Evolutionary conservation across 306 rosid genomes (phyloP).

Genomic region (Cucurbita maxima): DNA sequence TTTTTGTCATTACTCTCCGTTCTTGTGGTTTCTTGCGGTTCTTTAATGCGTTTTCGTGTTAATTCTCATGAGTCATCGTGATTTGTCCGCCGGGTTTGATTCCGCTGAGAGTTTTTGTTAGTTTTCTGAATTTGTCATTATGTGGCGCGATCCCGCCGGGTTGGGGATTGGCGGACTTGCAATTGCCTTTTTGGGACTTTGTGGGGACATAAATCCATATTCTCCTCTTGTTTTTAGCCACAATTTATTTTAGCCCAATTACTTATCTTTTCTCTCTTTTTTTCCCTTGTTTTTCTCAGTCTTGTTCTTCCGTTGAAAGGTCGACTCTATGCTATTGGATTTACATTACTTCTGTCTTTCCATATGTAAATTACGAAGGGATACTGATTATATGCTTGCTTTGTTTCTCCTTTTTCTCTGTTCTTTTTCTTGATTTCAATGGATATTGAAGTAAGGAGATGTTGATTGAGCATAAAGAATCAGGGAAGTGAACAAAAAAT

Average conservation of each 20-base stretch:
- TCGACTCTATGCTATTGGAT: background rate
- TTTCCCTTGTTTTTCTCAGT: background rate
- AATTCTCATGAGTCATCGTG: background rate
- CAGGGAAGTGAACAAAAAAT: background rate
- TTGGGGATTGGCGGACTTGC: background rate
- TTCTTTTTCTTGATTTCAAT: too few relatives aligned
- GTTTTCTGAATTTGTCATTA: background rate
- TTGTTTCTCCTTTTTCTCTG: background rate
- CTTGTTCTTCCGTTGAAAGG: background rate
- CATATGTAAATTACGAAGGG: background rate
- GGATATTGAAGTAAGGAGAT: background rate
- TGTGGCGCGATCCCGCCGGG: background rate
- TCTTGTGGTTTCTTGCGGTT: background rate
- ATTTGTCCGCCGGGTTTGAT: background rate
- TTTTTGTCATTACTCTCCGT: background rate
- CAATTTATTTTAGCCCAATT: too few relatives aligned
- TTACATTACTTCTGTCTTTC: background rate
- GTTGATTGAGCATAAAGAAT: background rate
- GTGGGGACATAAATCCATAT: background rate
- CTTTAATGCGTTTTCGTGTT: background rate
- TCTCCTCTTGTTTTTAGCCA: background rate
- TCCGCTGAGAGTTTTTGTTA: background rate
- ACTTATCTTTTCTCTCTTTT: background rate
- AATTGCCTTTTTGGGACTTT: background rate
- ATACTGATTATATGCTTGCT: background rate